Conservation (phyloP, 176 grass and related monocot species). For the Oryza punctata region DNA sequence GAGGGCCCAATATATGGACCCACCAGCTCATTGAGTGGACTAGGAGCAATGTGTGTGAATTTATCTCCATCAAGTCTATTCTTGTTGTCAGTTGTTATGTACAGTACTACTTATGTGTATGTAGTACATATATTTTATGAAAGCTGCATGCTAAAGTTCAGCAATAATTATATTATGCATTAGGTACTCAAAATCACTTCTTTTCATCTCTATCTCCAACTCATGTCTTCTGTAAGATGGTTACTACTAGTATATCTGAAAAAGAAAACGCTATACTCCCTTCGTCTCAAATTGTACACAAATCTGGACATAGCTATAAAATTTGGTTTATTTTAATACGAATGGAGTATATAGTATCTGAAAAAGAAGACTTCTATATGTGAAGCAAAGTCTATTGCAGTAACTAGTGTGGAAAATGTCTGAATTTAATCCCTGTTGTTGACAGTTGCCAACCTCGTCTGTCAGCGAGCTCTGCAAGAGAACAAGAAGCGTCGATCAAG, state of each 20-base stretch:
- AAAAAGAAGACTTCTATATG: too few species aligned
- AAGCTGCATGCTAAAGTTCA: background rate
- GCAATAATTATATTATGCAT: background rate
- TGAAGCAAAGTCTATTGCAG: background rate
- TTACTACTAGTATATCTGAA: too few species aligned
- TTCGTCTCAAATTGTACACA: too few species aligned
- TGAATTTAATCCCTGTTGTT: background rate
- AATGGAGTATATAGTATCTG: too few species aligned
- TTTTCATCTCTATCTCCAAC: background rate
- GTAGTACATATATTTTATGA: background rate
- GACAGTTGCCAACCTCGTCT: conserved; percentile 1
- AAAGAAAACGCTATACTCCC: too few species aligned
- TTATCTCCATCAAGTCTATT: conserved; percentile 18
- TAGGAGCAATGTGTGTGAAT: conserved; percentile 16
- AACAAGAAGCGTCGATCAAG: background rate
- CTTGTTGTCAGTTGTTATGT: conserved; percentile 26
- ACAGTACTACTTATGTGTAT: background rate
- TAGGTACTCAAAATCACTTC: background rate
- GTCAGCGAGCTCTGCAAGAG: background rate
- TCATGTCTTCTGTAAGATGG: background rate
- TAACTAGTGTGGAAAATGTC: background rate
- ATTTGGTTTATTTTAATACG: too few species aligned
- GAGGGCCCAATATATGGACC: conserved; percentile 17
- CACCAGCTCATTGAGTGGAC: conserved; percentile 21
- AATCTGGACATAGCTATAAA: too few species aligned